phyloP scores from a whole-genome alignment of 176 grass and related monocot species.

The Hyparrhenia diplandra region DNA sequence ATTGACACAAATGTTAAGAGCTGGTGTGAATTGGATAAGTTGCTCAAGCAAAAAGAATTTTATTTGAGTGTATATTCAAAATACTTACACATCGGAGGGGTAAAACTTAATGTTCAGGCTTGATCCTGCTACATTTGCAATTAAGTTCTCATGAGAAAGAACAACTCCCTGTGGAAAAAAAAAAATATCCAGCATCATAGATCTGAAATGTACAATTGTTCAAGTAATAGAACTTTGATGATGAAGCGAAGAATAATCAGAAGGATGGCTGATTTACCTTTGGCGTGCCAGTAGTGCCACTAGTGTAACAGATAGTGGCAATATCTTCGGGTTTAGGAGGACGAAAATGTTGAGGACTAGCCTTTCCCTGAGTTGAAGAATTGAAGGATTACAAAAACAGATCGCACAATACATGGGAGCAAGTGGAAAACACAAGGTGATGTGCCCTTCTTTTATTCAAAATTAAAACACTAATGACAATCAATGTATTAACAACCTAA shows the following conservation, averaged over 20 bases:
- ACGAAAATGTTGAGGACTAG: slow-evolving; percentile 53
- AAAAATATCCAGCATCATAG: not conserved
- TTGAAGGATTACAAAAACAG: not conserved
- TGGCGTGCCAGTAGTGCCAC: slow-evolving; percentile 91
- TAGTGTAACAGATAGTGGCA: slow-evolving; percentile 96
- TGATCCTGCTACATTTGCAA: slow-evolving; percentile 88
- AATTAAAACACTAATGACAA: not conserved
- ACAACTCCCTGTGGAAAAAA: slow-evolving; percentile 68
- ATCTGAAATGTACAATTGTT: slow-evolving; percentile 17
- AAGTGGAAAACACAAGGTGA: slow-evolving; percentile 5
- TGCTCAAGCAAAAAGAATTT: not conserved
- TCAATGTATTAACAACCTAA: not conserved
- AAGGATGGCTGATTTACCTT: slow-evolving; percentile 51
- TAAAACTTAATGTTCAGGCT: slow-evolving; percentile 56
- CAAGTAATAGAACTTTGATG: not conserved
- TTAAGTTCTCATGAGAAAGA: slow-evolving; percentile 80
- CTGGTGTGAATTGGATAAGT: not conserved
- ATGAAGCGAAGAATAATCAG: slow-evolving; percentile 6
- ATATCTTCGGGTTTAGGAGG: slow-evolving; percentile 89
- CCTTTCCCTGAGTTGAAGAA: slow-evolving; percentile 49
- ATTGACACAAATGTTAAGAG: not conserved
- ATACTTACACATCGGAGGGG: slow-evolving; percentile 85
- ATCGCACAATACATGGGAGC: not conserved
- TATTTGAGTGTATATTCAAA: slow-evolving; percentile 6
- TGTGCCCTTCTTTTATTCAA: not conserved